A percentile compares a stretch with the other conserved stretches of the same genome.
These are phyloP conservation scores for Skeletonema marinoi DNA, from an alignment of 108 stramenopile species.

Conservation along the genomic window DNA sequence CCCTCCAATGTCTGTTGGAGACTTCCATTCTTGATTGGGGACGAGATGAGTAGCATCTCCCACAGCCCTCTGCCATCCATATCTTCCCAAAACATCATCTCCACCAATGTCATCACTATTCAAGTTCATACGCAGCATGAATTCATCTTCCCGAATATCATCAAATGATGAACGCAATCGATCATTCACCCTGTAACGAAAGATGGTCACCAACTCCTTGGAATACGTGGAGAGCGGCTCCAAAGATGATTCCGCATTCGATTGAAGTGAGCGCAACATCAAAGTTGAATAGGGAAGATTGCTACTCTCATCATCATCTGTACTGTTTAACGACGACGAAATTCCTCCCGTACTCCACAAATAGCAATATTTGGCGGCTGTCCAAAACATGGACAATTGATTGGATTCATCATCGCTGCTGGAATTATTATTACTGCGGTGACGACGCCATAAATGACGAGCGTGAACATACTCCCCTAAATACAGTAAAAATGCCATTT, in stretches of 20 bases:
- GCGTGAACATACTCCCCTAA: conserved; percentile 50
- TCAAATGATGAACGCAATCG: conserved; percentile 36
- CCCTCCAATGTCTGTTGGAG: not conserved
- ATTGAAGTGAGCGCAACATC: conserved; percentile 32
- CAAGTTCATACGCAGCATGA: conserved; percentile 34
- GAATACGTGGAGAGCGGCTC: conserved; percentile 42
- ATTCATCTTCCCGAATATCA: conserved; percentile 34
- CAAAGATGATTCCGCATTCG: conserved; percentile 20
- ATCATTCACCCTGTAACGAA: conserved; percentile 37
- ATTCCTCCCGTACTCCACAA: conserved; percentile 47
- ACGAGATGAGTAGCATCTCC: conserved; percentile 32
- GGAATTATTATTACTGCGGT: not conserved
- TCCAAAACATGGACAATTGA: conserved; percentile 44
- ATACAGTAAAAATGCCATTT: conserved; percentile 51
- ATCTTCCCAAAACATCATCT: conserved; percentile 11
- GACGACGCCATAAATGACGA: conserved; percentile 44
- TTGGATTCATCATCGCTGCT: conserved; percentile 1
- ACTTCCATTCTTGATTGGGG: conserved; percentile 22
- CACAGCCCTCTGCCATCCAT: conserved; percentile 28
- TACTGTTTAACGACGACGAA: not conserved
- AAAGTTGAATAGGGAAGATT: conserved; percentile 37
- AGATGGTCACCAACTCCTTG: conserved; percentile 24
- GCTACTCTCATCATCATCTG: not conserved
- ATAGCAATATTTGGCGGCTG: conserved; percentile 30
- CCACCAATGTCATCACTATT: not conserved